Base-by-base conservation (phyloP, 495 filamentous ascomycete genomes). In the Tuber aestivum region DNA sequence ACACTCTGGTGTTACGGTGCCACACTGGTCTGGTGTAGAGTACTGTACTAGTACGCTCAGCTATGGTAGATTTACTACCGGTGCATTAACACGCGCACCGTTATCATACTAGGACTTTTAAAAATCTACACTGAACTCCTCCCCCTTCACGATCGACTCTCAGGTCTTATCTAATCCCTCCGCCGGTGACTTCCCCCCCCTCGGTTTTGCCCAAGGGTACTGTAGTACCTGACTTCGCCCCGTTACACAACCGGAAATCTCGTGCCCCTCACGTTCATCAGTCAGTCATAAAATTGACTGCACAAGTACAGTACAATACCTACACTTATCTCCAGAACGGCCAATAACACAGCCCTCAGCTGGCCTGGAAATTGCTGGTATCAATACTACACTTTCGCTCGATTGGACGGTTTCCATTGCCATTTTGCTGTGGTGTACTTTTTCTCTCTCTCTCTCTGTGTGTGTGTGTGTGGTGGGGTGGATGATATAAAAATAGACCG, bases 261-360 rank as follows among this genome's bases (percentile, higher is more conserved):
- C 16, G 38, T 40, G 38, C 0, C 56, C 14, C 27, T 5, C 12
- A 35, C 3, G 56, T 65, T 65, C n/a, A n/a, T n/a, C n/a, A n/a
- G n/a, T n/a, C n/a, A 65, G 56, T 65, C 56, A 65, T 65, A 35
- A 12, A 65, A 65, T n/a, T n/a, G n/a, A n/a, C n/a, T n/a, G n/a
- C n/a, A n/a, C n/a, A n/a, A n/a, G n/a, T n/a, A n/a, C n/a, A n/a
- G n/a, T n/a, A n/a, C n/a, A n/a, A n/a, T n/a, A n/a, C n/a, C 14
- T 65, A n/a, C 50, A 61, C 50, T 61, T 61, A 0, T 8, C 1
- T 18, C 56, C 14, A 20, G 2, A 18, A 18, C 14, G 35, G 16
- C 56, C 56, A 65, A 65, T 65, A 35, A 18, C 27, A 5, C 14
- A 65, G 27, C 27, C 18, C 56, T 65, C 27, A 65, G 56, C 27